A percentile compares a stretch with the other conserved stretches of the same genome.
These are phyloP conservation scores for Isatis tinctoria DNA, from an alignment of 345 rosid genomes.

Conservation along the genomic window DNA sequence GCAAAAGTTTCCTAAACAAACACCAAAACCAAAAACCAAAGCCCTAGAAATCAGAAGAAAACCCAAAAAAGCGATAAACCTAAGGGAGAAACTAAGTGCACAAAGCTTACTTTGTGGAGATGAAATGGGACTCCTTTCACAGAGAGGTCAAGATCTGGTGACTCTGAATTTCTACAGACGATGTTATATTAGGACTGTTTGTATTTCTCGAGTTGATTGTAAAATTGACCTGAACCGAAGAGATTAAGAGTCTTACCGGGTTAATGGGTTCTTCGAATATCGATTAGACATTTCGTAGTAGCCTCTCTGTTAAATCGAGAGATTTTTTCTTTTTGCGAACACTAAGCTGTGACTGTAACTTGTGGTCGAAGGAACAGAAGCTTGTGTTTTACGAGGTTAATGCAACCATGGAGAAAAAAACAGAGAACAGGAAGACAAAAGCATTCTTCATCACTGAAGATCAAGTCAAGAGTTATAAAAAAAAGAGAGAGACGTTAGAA, in stretches of 20 bases:
- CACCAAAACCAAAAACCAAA: neutral
- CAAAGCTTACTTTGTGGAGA: slow-evolving; percentile 43
- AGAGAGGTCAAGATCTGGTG: slow-evolving; percentile 37
- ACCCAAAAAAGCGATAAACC: neutral
- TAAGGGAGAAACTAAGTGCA: neutral
- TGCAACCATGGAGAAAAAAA: neutral
- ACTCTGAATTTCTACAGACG: slow-evolving; percentile 39
- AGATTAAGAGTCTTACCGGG: slow-evolving; percentile 16
- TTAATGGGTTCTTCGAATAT: neutral
- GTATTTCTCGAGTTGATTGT: neutral
- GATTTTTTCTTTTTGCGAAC: neutral
- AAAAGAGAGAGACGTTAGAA: slow-evolving; percentile 25
- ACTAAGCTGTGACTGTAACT: neutral
- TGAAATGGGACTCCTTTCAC: slow-evolving; percentile 40
- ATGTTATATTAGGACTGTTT: neutral
- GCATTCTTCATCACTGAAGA: neutral
- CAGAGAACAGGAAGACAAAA: neutral
- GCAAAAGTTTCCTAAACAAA: slow-evolving; percentile 53
- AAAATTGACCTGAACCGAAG: neutral
- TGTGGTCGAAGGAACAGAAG: slow-evolving; percentile 3
- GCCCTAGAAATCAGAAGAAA: slow-evolving; percentile 8
- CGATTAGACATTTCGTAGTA: slow-evolving; percentile 14
- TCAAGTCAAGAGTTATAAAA: slow-evolving; percentile 9
- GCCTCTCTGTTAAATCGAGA: neutral
- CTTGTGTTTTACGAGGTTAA: neutral